Evolutionary conservation across 345 rosid genomes (phyloP), one percentile per base, ranked within the genome.

Genomic region (Linum usitatissimum): DNA sequence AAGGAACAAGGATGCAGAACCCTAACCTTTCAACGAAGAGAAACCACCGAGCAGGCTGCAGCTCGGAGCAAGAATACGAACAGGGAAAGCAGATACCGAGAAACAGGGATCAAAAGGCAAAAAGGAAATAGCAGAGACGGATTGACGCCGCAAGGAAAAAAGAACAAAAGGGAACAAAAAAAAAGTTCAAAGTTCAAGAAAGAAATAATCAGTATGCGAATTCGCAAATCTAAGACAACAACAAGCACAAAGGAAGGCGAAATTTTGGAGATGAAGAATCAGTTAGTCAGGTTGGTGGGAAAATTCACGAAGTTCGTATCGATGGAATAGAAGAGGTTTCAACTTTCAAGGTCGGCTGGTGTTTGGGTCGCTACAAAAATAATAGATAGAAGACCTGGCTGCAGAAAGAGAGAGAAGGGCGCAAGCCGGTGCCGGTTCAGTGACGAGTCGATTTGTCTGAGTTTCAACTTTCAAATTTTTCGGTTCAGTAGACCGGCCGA

Each of bases 1-100:
- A 3, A 30, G 28, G 42, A 13, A 55, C 10, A 10, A n/a, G 9
- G 38, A 62, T 34, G 6, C 28, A 71, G 75, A 78, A 73, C 80
- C 80, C 75, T 72, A 76, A 73, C 72, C 76, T 60, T 31, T 21
- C 61, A 23, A 6, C 1, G 39, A 61, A 20, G 45, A 17, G 18
- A 70, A n/a, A 40, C 10, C 51, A 4, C 51, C 51, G 8, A 28
- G 36, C 38, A 19, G 55, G 49, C 30, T 34, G 49, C 30, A 20
- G 48, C 23, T 57, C 34, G 12, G 5, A 18, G 28, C 42, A 15
- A n/a, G 62, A 71, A 18, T 9, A 57, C 42, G 39, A 53, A 30
- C 18, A 53, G 45, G 42, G 55, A 18, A 30, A 57, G 53, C 55
- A 53, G 65, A 42, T 42, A 42, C 62, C 55, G 38, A 57, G 39